Conservation (phyloP, 1,284 basidiomycete species). For the Cystobasidium sp. region DNA sequence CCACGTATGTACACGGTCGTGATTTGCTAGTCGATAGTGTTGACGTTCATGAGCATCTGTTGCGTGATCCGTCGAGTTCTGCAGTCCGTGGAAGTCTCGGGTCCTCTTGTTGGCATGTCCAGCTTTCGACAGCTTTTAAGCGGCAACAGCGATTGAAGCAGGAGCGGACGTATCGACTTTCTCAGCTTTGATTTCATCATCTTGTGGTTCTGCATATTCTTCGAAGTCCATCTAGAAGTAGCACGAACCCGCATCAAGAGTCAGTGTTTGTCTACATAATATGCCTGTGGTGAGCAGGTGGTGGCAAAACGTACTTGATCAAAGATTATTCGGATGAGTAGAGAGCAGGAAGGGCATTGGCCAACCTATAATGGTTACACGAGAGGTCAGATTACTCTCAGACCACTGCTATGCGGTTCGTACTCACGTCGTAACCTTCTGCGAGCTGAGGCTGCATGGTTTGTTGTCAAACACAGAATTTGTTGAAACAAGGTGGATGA, state of each 20-base stretch:
- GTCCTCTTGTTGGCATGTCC: no score
- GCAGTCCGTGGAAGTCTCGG: neutral
- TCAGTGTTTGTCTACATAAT: neutral
- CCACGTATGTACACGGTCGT: no score
- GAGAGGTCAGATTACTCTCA: neutral
- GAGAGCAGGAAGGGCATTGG: slow-evolving; percentile 94
- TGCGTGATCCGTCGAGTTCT: neutral
- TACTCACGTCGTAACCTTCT: slow-evolving; percentile 74
- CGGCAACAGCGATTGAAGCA: slow-evolving; percentile 30
- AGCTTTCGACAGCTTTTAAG: slow-evolving; percentile 9
- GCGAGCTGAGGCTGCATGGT: slow-evolving; percentile 67
- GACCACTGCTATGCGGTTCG: neutral
- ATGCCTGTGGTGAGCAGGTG: neutral
- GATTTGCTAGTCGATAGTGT: no score
- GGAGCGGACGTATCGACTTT: slow-evolving; percentile 14
- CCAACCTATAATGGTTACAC: slow-evolving; percentile 64
- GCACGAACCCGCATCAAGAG: neutral
- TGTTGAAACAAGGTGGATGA: neutral
- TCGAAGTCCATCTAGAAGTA: slow-evolving; percentile 55
- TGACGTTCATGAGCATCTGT: no score
- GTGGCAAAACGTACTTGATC: slow-evolving; percentile 75
- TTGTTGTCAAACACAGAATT: neutral
- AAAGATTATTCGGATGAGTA: slow-evolving; percentile 90
- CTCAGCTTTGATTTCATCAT: slow-evolving; percentile 46
- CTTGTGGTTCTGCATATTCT: slow-evolving; percentile 64